phyloP scores from a whole-genome alignment of 2,329 filamentous ascomycete genomes.

The Trichophyton schoenleinii region DNA sequence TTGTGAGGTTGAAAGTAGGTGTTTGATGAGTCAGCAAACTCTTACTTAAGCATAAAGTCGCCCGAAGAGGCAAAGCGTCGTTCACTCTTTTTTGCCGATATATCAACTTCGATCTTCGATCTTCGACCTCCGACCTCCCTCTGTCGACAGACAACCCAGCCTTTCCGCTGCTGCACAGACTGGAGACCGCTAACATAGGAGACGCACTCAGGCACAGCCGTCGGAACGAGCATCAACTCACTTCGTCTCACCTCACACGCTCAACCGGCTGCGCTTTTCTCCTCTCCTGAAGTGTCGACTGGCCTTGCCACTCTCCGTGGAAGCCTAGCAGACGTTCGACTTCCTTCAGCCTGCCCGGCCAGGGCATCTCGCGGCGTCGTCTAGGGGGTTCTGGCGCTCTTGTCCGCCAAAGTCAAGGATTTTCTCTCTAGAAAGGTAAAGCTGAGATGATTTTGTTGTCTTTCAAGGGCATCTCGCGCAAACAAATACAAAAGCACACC shows the following conservation, averaged over 20 bases:
- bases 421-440: conserved; percentile 25
- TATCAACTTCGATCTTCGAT: background rate
- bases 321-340: background rate
- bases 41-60: background rate
- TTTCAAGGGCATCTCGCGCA: conserved; percentile 10
- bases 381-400: background rate
- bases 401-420: background rate
- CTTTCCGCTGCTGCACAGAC: background rate
- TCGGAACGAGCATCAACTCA: background rate
- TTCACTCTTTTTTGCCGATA: background rate
- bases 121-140: background rate
- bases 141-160: no score
- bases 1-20: conserved; percentile 1
- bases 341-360: background rate
- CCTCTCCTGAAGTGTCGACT: conserved; percentile 23
- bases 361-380: background rate
- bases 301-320: conserved; percentile 9
- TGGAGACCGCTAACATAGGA: background rate
- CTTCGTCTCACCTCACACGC: conserved; percentile 15
- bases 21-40: conserved; percentile 2
- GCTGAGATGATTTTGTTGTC: conserved; percentile 19
- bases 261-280: conserved; percentile 19
- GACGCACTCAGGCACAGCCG: background rate
- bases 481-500: background rate
- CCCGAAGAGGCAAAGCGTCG: background rate